Base-by-base conservation (phyloP, 1,284 basidiomycete species). In the Apiotrichum domesticum region DNA sequence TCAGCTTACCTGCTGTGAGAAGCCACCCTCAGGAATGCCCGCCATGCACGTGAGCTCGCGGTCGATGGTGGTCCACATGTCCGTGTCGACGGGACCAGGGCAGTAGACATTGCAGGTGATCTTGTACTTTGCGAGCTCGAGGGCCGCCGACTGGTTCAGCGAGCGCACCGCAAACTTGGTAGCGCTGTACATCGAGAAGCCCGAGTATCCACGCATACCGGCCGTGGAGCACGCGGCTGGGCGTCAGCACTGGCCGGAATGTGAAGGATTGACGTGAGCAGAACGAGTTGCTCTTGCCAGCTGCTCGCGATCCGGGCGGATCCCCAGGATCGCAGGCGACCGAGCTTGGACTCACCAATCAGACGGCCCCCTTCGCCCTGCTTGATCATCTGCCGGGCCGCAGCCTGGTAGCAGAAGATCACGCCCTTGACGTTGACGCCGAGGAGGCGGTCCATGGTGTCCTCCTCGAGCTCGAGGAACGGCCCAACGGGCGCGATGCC, bases 21-120 rank as follows among this genome's bases (percentile, higher is more conserved):
- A 34, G 0, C 8, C 34, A 39, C 63, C 58, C 34, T 34, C n/a
- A 4, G 46, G 41, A 9, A 15, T 37, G 4, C 59, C 59, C 1
- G 46, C 41, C 14, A 45, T 37, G 8, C n/a, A 14, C 9, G 55
- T 45, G n/a, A 66, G 52, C 15, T 48, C 44, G 29, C 47, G 29
- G 55, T 66, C 64, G 40, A 63, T 61, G 15, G 43, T 33, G 50
- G 57, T 55, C 67, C 77, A 66, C 72, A 79, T 74, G 10, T 75
- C 78, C 4, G 70, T 72, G 50, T 72, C 67, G 29, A 78, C 65
- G 13, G 69, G 65, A 33, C 80, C 80, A 1, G 82, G 81, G 4
- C 81, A 80, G 56, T 83, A 83, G 3, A 80, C 77, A 54, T 82
- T 83, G 3, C 80, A 81, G 0, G 79, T 82, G 52, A 83, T 80